A percentile compares a stretch with the other conserved stretches of the same genome.
Evolutionary conservation across 352 stramenopile species (phyloP).

Genomic region (Pythium rhizo-oryzae): DNA sequence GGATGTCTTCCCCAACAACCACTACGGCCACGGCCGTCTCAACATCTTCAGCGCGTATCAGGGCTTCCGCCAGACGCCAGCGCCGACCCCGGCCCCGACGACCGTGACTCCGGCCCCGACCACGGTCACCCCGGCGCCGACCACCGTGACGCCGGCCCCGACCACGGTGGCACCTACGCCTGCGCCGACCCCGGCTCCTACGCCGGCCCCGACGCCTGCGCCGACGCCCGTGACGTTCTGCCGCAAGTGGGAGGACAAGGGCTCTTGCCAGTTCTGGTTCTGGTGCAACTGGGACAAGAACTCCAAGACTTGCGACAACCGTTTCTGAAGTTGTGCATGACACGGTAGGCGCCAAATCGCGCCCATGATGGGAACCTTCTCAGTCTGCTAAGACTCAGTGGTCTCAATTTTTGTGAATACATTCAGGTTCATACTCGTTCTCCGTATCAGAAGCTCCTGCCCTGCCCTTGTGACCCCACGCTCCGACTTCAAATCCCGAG

Average conservation of each 20-base stretch:
- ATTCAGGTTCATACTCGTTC: too few species aligned
- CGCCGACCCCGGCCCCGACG: not conserved
- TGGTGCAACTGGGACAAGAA: not conserved
- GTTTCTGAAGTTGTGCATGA: not conserved
- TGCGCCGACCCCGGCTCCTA: not conserved
- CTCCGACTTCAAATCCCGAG: too few species aligned
- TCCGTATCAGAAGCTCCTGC: too few species aligned
- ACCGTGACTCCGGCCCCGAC: not conserved
- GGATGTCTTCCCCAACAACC: constrained; percentile 41
- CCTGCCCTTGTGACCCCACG: too few species aligned
- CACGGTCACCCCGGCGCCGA: not conserved
- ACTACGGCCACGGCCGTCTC: constrained; percentile 40
- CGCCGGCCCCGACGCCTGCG: too few species aligned
- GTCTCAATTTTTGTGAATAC: too few species aligned
- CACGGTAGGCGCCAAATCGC: too few species aligned
- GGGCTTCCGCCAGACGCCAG: not conserved
- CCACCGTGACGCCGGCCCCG: too few species aligned
- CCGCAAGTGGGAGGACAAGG: not conserved
- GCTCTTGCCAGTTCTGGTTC: not conserved
- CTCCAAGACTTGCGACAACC: not conserved
- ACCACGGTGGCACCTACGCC: too few species aligned
- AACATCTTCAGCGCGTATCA: constrained; percentile 31
- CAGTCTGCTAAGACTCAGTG: too few species aligned
- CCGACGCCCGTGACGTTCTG: not conserved
- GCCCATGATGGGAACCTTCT: too few species aligned